A percentile compares a stretch with the other conserved stretches of the same genome.
Conservation (phyloP, 352 stramenopile genomes). For the Pythium rhizo-oryzae region DNA sequence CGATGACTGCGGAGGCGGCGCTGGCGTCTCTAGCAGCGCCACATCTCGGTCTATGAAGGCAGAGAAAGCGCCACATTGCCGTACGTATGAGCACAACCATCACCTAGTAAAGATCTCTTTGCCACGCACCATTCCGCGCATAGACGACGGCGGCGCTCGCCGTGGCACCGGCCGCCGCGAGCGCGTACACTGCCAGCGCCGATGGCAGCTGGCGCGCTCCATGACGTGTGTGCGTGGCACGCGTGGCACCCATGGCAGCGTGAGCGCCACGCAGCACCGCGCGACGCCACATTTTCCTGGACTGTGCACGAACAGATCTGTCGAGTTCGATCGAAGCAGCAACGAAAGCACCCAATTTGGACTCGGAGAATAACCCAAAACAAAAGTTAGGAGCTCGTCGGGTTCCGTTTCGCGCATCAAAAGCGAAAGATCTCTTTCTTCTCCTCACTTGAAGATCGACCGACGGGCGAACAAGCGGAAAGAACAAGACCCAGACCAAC, state of each 20-base stretch:
- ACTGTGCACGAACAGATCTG: background rate
- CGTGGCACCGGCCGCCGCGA: slow-evolving; percentile 2
- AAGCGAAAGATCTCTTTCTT: background rate
- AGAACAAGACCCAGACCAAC: background rate
- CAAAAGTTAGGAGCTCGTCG: background rate
- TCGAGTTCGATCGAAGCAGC: background rate
- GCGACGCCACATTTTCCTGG: slow-evolving; percentile 4
- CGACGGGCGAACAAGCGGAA: too few relatives aligned
- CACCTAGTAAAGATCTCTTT: background rate
- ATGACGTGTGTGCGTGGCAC: background rate
- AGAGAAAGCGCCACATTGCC: too few relatives aligned
- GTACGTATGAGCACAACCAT: background rate
- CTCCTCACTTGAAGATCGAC: background rate
- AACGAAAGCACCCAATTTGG: background rate
- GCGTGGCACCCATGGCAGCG: background rate
- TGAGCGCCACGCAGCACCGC: slow-evolving; percentile 1
- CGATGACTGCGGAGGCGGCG: background rate
- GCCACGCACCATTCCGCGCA: slow-evolving; percentile 1
- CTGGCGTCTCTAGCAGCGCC: slow-evolving; percentile 12
- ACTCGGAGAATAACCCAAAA: background rate
- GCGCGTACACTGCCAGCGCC: slow-evolving; percentile 3
- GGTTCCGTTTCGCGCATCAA: background rate
- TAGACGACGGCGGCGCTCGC: slow-evolving; percentile 3
- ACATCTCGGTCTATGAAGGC: background rate
- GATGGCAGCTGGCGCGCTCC: background rate